Conservation (phyloP, 495 filamentous ascomycete species). For the Penicilliopsis zonata region DNA sequence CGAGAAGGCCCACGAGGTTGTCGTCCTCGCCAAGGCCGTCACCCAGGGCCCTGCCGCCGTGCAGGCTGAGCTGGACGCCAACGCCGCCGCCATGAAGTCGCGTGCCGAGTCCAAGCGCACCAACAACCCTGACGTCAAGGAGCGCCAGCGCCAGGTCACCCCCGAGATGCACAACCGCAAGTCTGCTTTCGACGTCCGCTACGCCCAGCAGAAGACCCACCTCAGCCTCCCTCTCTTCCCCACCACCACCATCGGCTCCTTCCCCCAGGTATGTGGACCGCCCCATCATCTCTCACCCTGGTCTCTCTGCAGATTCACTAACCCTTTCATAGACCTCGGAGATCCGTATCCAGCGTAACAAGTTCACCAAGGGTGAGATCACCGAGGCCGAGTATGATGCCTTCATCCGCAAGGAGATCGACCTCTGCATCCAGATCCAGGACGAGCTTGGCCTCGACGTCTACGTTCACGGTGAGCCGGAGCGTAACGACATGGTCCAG, state of each 20-base stretch:
- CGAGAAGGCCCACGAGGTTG: conserved; percentile 87
- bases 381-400: conserved; percentile 82
- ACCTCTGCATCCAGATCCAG: conserved; percentile 86
- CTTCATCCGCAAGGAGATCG: conserved; percentile 97
- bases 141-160: conserved; percentile 79
- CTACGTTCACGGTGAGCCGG: conserved; percentile 94
- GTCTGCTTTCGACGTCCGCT: conserved; percentile 71
- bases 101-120: conserved; percentile 86
- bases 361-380: conserved; percentile 97
- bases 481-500: conserved; percentile 99
- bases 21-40: conserved; percentile 91
- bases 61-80: conserved; percentile 77
- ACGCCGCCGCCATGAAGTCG: conserved; percentile 78
- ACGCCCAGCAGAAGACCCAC: conserved; percentile 71
- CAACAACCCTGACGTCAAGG: conserved; percentile 93
- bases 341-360: conserved; percentile 90
- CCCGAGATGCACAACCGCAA: conserved; percentile 80
- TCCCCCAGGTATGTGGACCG: too few relatives aligned
- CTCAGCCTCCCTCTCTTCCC: conserved; percentile 94
- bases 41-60: conserved; percentile 81
- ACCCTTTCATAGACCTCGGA: too few relatives aligned
- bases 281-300: too few relatives aligned
- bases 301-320: too few relatives aligned
- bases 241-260: conserved; percentile 97
- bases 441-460: conserved; percentile 96